Conservation (phyloP, 306 rosid genomes). For the Quercus engelmannii region DNA sequence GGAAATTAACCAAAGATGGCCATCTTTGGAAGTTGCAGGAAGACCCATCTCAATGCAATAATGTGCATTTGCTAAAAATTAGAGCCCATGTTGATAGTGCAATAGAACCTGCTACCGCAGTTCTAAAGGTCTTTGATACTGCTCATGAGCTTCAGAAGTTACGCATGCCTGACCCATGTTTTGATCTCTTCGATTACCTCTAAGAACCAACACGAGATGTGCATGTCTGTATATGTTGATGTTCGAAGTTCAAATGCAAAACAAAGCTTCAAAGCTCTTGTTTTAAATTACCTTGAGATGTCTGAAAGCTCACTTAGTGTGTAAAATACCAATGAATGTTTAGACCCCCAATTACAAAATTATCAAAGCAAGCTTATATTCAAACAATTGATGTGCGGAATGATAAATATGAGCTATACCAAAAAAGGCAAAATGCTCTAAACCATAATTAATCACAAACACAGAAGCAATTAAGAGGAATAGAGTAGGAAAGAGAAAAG, state of each 20-base stretch:
- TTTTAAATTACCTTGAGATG: slow-evolving; percentile 60
- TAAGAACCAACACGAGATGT: slow-evolving; percentile 41
- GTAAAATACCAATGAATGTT: no score
- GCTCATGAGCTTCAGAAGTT: slow-evolving; percentile 54
- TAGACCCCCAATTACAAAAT: no score
- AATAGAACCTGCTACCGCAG: slow-evolving; percentile 57
- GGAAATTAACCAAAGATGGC: slow-evolving; percentile 32
- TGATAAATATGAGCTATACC: no score
- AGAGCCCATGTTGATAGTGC: slow-evolving; percentile 45
- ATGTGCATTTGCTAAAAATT: slow-evolving; percentile 29
- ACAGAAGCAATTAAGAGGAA: no score
- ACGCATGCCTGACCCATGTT: slow-evolving; percentile 31
- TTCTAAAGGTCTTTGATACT: slow-evolving; percentile 44
- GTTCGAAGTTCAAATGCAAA: slow-evolving; percentile 48
- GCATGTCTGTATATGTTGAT: slow-evolving; percentile 44
- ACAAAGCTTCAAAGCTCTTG: slow-evolving; percentile 51
- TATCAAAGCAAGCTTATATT: no score
- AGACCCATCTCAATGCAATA: slow-evolving; percentile 15
- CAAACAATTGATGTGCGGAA: no score
- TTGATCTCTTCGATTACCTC: slow-evolving; percentile 47
- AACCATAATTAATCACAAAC: no score
- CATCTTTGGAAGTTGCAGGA: slow-evolving; percentile 45
- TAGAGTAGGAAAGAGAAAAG: no score
- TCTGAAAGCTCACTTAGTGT: not conserved
- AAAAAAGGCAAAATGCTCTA: no score